A percentile compares a stretch with the other conserved stretches of the same genome.
Evolutionary conservation across 306 rosid genomes (phyloP).

Genomic region (Sechiopsis laciniata): DNA sequence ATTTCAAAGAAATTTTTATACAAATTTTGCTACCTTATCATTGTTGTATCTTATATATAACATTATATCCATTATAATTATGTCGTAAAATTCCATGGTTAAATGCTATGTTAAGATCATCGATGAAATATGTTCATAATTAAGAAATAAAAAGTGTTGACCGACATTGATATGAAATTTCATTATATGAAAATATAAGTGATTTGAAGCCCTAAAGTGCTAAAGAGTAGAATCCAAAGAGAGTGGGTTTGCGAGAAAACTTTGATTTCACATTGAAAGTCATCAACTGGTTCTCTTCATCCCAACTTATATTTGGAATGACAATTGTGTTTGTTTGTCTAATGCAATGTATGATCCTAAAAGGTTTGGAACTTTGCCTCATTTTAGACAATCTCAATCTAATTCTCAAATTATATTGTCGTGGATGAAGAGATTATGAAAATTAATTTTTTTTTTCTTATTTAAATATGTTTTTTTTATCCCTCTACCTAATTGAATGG

Average conservation of each 20-base stretch:
- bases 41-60: no score
- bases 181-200: not conserved
- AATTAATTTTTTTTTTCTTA: not conserved
- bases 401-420: constrained; percentile 1
- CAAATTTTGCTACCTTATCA: no score
- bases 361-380: constrained; percentile 13
- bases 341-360: constrained; percentile 6
- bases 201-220: not conserved
- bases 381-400: constrained; percentile 16
- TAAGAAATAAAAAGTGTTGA: not conserved
- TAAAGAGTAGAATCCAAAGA: constrained; percentile 15
- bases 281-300: not conserved
- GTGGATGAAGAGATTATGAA: not conserved
- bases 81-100: no score
- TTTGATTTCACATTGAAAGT: constrained; percentile 14
- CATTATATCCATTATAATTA: no score
- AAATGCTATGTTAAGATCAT: no score
- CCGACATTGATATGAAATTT: not conserved
- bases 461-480: not conserved
- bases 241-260: not conserved
- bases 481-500: not conserved
- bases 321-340: constrained; percentile 1
- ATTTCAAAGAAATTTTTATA: no score
- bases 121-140: not conserved
- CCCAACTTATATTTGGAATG: constrained; percentile 7